Evolutionary conservation across 2,329 filamentous ascomycete genomes (phyloP).

Genomic region (Cladosporium sp.): DNA sequence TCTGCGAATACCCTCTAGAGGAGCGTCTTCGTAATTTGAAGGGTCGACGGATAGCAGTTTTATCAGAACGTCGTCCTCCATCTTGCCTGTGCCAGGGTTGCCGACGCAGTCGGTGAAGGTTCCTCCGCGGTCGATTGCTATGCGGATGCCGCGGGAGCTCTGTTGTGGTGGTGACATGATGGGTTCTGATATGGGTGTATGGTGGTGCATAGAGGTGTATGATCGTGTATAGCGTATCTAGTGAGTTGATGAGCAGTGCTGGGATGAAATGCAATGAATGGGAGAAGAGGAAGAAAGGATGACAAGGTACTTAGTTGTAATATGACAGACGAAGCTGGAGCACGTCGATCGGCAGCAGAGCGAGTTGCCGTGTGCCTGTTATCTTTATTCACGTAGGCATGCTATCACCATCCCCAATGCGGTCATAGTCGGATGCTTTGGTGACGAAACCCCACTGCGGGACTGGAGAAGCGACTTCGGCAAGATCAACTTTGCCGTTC

Average conservation of each 20-base stretch:
- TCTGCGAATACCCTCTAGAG: slow-evolving; percentile 83
- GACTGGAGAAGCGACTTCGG: neutral
- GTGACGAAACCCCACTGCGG: neutral
- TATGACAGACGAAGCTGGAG: neutral
- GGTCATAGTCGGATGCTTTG: neutral
- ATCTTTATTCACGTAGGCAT: neutral
- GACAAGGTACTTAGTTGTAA: neutral
- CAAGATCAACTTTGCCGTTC: neutral
- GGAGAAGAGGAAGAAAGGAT: too few relatives aligned
- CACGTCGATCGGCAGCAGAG: neutral
- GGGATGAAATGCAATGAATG: neutral
- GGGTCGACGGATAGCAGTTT: slow-evolving; percentile 90
- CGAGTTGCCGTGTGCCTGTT: neutral
- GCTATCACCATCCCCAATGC: slow-evolving; percentile 7
- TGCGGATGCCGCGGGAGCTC: slow-evolving; percentile 57
- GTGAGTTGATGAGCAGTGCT: neutral
- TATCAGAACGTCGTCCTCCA: slow-evolving; percentile 73
- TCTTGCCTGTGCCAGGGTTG: slow-evolving; percentile 65
- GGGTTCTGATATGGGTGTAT: neutral
- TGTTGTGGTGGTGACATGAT: slow-evolving; percentile 7
- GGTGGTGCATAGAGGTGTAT: neutral
- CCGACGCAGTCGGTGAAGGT: slow-evolving; percentile 93
- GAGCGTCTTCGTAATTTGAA: slow-evolving; percentile 84
- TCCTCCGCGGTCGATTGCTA: slow-evolving; percentile 75
- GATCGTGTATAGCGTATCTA: too few relatives aligned